Conservation (phyloP, 768 basidiomycete species). For the Agaricus subrufescens region DNA sequence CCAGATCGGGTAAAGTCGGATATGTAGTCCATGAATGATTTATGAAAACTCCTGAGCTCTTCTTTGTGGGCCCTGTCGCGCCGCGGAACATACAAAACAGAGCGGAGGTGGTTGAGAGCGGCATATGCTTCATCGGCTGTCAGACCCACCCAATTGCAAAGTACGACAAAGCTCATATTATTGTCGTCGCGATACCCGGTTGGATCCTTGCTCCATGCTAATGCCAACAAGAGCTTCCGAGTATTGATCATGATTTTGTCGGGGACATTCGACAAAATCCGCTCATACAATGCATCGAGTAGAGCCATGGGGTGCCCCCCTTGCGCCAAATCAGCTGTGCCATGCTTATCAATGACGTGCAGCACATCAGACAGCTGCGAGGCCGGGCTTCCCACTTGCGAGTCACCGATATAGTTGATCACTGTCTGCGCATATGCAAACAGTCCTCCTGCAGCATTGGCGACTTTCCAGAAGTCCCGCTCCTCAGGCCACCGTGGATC, state of each 20-base stretch:
- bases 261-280: background rate
- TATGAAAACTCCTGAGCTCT: background rate
- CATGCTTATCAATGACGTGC: background rate
- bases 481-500: background rate
- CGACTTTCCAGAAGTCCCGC: background rate
- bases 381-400: background rate
- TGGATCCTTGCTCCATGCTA: background rate
- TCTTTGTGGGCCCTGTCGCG: background rate
- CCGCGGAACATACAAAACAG: background rate
- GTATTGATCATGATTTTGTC: background rate
- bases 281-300: constrained; percentile 7
- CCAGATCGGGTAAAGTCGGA: background rate
- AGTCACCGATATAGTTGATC: background rate
- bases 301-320: constrained; percentile 1
- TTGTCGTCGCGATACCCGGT: too few relatives aligned
- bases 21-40: background rate
- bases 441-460: background rate
- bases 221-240: background rate
- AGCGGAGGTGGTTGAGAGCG: background rate
- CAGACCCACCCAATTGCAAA: background rate
- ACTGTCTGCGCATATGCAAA: background rate
- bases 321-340: background rate
- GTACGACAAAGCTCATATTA: background rate
- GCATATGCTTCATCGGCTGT: background rate
- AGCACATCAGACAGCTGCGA: background rate